Evolutionary conservation across 2,329 filamentous ascomycete species (phyloP), one percentile per base, ranked within the genome.

Genomic region (Septoria linicola): DNA sequence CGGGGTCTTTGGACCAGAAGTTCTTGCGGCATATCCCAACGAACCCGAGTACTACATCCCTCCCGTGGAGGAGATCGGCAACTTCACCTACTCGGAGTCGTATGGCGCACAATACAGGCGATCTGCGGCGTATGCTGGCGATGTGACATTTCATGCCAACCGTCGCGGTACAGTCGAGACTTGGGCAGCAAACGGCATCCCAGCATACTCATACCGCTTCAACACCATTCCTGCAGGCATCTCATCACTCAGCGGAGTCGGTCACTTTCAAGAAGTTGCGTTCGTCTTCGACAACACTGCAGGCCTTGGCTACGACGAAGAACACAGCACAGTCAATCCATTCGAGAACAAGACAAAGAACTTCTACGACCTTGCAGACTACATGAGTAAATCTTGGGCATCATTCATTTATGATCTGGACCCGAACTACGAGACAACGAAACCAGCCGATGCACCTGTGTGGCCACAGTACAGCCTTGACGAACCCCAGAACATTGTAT

Each of bases 191-290:
- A 66, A 71, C 23, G 68, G 70, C 11, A 60, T 80, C 2, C 70
- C 76, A 5, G 79, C 79, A 8, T 85, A 82, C 70, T 79, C 76
- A 60, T 85, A 83, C 68, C 76, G 79, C 40, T 85, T 85, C 72
- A 81, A 85, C 61, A 79, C 80, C 7, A 67, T 76, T 13, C 68
- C 75, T 0, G 71, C 73, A 3, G 76, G 78, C 8, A 58, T 75
- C 1, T 65, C 71, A 0, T 67, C 70, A 8, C 65, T 69, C 1
- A 62, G 68, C 1, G 77, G 76, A 0, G 76, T 74, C 0, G 74
- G 75, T 0, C 81, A 84, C 63, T 83, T 83, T 63, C 72, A 75
- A 55, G 74, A 78, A 61, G 55, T 66, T 3, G 60, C 62, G 2
- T 66, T 63, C 50, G 74, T 76, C 4, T 77, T 77, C 60, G 62